Base-by-base conservation (phyloP, 2,329 filamentous ascomycete species). In the Penicillium nordicum region DNA sequence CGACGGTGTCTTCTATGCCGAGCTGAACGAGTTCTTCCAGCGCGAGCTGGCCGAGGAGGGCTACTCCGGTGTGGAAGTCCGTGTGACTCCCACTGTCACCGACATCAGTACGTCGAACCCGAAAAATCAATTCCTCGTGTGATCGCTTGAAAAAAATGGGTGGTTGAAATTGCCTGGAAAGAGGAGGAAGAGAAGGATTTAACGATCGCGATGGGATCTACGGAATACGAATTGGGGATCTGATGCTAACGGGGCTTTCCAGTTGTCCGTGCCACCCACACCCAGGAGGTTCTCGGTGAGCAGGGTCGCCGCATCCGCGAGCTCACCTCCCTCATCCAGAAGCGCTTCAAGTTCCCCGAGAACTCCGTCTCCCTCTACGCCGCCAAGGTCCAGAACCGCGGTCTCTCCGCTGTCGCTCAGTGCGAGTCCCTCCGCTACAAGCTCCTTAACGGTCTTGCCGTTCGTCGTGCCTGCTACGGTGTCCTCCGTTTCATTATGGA, bases 1-100 rank as follows among this genome's bases (percentile, higher is more conserved):
- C 72, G 94, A 99, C 82, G 94, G 94, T 88, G 94, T 99, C 77
- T 99, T 99, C 90, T 99, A 97, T 83, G 94, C 94, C 85, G 94
- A 99, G 84, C 85, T 99, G 82, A 99, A 99, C 89, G 94, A 99
- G 85, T 99, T 99, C 89, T 99, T 99, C 91, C 94, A 97, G 88
- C 93, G 94, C 81, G 94, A 99, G 84, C 86, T 99, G 79, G 94
- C 94, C 78, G 94, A 99, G 88, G 95, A 99, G 85, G 94, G 94
- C 74, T 99, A 99, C 88, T 99, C 94, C 57, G 94, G 94, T 79
- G 94, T 99, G 80, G 95, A 99, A 85, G 94, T 99, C 84, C 91
- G 95, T 85, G 94, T 99, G 74, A 99, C 94, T 73, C 94, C 94
- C 71, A 99, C 94, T 80, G 94, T 99, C 78, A 99, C 94, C 85